A percentile compares a stretch with the other conserved stretches of the same genome.
These are phyloP conservation scores for Infundibulicybe gibba DNA, from an alignment of 768 basidiomycete genomes.

Conservation along the genomic window DNA sequence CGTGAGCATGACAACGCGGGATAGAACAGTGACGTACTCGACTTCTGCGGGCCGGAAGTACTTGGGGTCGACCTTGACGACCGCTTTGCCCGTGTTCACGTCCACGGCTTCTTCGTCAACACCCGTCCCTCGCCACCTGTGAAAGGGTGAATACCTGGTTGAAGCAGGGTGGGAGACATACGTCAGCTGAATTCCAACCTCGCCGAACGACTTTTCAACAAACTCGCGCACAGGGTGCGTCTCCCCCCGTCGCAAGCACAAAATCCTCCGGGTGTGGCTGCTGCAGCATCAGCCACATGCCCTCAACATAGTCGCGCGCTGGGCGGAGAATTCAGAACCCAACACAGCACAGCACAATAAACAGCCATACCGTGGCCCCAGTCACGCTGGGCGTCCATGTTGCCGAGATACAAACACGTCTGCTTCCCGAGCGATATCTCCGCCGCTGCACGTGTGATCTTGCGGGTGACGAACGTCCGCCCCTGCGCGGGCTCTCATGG, in stretches of 20 bases:
- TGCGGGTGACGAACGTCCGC: slow-evolving; percentile 93
- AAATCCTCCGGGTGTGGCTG: slow-evolving; percentile 83
- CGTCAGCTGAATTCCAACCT: slow-evolving; percentile 66
- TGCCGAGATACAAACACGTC: slow-evolving; percentile 88
- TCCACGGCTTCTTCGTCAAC: slow-evolving; percentile 77
- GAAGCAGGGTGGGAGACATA: slow-evolving; percentile 24
- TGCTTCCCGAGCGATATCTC: slow-evolving; percentile 92
- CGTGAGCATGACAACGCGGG: slow-evolving; percentile 4
- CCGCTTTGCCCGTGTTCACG: slow-evolving; percentile 57
- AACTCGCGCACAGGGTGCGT: slow-evolving; percentile 94
- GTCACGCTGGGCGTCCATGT: slow-evolving; percentile 92
- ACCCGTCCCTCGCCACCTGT: slow-evolving; percentile 75
- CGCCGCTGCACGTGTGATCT: slow-evolving; percentile 89
- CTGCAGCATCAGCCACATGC: slow-evolving; percentile 98
- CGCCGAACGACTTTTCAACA: slow-evolving; percentile 80
- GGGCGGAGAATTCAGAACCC: neutral
- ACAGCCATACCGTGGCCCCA: slow-evolving; percentile 86
- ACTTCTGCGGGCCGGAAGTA: slow-evolving; percentile 99
- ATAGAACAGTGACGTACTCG: slow-evolving; percentile 54
- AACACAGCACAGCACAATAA: neutral
- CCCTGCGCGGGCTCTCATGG: slow-evolving; percentile 96
- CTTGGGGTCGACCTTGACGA: slow-evolving; percentile 82
- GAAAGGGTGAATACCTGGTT: slow-evolving; percentile 1
- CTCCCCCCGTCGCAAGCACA: slow-evolving; percentile 93
- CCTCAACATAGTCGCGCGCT: slow-evolving; percentile 92